These are phyloP conservation scores for Platanthera guangdongensis DNA, from an alignment of 106 monocot genomes.

Conservation along the genomic window DNA sequence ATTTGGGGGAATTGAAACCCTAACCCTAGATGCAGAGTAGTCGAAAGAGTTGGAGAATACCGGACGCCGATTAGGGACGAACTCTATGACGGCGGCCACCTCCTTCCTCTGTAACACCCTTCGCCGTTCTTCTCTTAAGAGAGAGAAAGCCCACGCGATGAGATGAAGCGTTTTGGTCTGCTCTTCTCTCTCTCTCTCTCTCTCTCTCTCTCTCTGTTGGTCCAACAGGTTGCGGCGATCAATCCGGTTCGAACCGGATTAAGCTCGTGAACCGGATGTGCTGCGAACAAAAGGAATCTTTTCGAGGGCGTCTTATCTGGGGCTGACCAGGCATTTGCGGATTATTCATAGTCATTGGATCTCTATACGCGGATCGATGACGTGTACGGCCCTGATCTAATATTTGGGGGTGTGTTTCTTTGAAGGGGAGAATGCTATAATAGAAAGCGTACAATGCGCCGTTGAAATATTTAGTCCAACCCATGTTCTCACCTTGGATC, in stretches of 20 bases:
- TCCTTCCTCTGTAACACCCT: background rate
- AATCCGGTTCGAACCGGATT: background rate
- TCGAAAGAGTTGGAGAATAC: background rate
- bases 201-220: constrained; percentile 2
- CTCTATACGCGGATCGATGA: background rate
- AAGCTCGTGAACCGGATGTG: background rate
- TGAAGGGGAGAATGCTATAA: background rate
- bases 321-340: background rate
- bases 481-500: background rate
- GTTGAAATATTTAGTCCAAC: background rate
- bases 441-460: background rate
- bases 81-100: background rate
- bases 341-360: background rate
- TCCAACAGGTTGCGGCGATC: background rate
- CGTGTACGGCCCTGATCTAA: background rate
- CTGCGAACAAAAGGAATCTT: background rate
- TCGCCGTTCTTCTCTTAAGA: background rate
- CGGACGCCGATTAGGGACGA: background rate
- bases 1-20: background rate
- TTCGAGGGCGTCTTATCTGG: background rate
- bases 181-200: background rate
- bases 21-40: background rate
- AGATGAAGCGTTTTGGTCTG: background rate
- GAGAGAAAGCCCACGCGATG: background rate
- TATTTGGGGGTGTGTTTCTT: background rate